Evolutionary conservation across 805 yeast species (phyloP).

Genomic region (Metschnikowia shivogae): DNA sequence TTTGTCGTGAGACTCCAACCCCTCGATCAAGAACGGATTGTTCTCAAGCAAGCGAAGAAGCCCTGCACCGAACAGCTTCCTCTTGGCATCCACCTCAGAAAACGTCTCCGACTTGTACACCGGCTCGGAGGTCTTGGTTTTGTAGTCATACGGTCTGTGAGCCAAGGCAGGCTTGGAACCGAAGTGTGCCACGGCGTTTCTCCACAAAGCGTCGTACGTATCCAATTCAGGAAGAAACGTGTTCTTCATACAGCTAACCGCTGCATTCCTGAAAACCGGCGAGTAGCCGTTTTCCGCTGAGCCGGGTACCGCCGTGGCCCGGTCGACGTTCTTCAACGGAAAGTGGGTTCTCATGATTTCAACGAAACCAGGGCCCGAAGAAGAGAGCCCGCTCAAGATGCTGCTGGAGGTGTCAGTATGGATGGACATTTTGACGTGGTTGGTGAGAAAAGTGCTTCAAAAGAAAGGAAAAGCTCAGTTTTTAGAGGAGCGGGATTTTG

Average conservation of each 20-base stretch:
- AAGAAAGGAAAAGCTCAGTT: too few species aligned
- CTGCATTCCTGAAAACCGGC: conserved; percentile 44
- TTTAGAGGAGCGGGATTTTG: not conserved
- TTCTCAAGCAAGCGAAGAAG: conserved; percentile 24
- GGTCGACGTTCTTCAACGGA: conserved; percentile 15
- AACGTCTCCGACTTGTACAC: conserved; percentile 28
- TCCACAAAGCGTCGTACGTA: conserved; percentile 45
- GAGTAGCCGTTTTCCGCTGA: conserved; percentile 45
- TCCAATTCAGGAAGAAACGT: conserved; percentile 41
- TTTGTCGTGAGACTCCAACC: conserved; percentile 20
- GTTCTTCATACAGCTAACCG: conserved; percentile 28
- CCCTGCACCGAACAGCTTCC: conserved; percentile 38
- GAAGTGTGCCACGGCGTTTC: conserved; percentile 34
- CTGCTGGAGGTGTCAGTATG: conserved; percentile 18
- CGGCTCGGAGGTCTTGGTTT: conserved; percentile 28
- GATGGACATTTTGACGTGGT: not conserved
- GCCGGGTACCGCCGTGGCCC: conserved; percentile 32
- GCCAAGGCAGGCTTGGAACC: conserved; percentile 46
- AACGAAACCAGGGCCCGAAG: conserved; percentile 7
- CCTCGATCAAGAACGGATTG: conserved; percentile 19
- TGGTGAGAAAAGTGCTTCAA: not conserved
- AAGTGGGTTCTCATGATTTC: conserved; percentile 13
- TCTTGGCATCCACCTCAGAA: conserved; percentile 27
- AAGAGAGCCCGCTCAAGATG: conserved; percentile 14
- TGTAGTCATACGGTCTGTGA: conserved; percentile 26